Evolutionary conservation across 2,329 filamentous ascomycete genomes (phyloP), one percentile per base, ranked within the genome.

Genomic region (Colletotrichum sp.): DNA sequence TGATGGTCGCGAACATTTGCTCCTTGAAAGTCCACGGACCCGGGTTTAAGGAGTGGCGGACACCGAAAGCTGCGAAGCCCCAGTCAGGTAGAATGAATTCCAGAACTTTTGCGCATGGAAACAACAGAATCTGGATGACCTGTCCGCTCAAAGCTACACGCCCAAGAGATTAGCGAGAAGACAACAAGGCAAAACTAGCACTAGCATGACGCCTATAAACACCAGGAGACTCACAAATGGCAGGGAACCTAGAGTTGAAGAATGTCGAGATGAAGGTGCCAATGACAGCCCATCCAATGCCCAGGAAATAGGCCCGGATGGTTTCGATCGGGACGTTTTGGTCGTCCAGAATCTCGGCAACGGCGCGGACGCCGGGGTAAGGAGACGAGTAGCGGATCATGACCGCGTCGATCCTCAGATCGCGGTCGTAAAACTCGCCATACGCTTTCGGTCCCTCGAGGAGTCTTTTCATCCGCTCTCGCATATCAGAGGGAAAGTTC

Each of bases 41-140:
- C 0, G 86, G 86, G 66, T 87, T 87, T 55, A 87, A 81, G 3
- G 84, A 84, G 76, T 80, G 77, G 4, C 81, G 77, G 7, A 77
- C 78, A 12, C 81, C 81, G 39, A 83, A 83, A 7, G 89, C 69
- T 1, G 83, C 86, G 71, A 90, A 74, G 6, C 86, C 85, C 83
- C 86, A 88, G 68, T 87, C 85, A 0, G 89, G 89, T 1, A 90
- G 79, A 16, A 83, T 77, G 55, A 79, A 84, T 15, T 87, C 87
- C 39, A 89, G 82, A 9, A 85, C 81, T 57, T 86, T 86, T 7
- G 86, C 89, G 25, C 87, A 84, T 0, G 89, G 89, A 22, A 83
- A 89, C 0, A 89, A 82, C 5, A 89, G 81, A 57, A 89, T 86
- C 79, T 89, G 88, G 66, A 86, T 85, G 8, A 87, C 85, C 11